These are phyloP conservation scores for Dichomitus squalens DNA, from an alignment of 1,284 basidiomycete genomes.

Conservation along the genomic window DNA sequence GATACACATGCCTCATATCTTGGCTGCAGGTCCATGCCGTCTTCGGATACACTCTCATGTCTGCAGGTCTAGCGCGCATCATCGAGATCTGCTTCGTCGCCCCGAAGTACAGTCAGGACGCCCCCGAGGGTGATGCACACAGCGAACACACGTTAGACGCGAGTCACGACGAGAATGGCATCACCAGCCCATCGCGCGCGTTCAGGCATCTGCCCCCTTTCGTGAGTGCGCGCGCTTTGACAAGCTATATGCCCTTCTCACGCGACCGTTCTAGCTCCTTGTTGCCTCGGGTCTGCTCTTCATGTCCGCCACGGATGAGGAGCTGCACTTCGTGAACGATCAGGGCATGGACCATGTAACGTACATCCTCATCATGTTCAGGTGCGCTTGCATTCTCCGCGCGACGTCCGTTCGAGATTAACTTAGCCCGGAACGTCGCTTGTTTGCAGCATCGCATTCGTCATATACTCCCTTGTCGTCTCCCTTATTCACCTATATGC, in stretches of 20 bases:
- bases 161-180: constrained; percentile 26
- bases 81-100: constrained; percentile 86
- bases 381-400: constrained; percentile 40
- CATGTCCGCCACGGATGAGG: constrained; percentile 92
- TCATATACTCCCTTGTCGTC: constrained; percentile 74
- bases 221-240: constrained; percentile 48
- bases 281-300: constrained; percentile 71
- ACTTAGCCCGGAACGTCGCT: constrained; percentile 45
- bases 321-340: constrained; percentile 69
- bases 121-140: constrained; percentile 47
- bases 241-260: background rate
- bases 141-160: constrained; percentile 71
- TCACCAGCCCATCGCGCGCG: constrained; percentile 49
- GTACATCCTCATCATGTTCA: constrained; percentile 84
- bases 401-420: background rate
- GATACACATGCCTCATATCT: background rate
- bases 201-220: constrained; percentile 89
- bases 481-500: constrained; percentile 60
- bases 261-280: constrained; percentile 54
- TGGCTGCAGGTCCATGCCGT: constrained; percentile 72
- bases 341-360: constrained; percentile 87
- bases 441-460: constrained; percentile 61
- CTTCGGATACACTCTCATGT: constrained; percentile 87
- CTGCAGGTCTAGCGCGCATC: constrained; percentile 81
- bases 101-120: constrained; percentile 36